Conservation (phyloP, 225 moss, liverwort and hornwort genomes). For the Sphagnum tenellum region DNA sequence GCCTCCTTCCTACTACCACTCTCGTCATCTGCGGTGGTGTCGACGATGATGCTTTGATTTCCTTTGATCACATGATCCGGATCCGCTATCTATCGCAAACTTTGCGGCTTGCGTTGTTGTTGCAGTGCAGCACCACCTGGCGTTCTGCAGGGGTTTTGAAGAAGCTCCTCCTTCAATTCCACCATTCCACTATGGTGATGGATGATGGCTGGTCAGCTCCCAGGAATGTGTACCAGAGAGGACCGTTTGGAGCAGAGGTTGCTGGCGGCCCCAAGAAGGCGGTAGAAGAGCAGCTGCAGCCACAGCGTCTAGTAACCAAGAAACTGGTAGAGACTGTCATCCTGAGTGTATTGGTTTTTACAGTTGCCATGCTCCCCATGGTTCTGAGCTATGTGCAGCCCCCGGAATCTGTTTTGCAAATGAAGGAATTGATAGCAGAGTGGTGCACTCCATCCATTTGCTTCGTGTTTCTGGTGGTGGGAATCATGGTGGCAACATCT, state of each 20-base stretch:
- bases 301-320: neutral
- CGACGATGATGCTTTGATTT: too few relatives aligned
- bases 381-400: neutral
- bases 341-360: neutral
- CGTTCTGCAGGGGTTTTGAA: too few relatives aligned
- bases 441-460: constrained; percentile 1
- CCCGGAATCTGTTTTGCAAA: neutral
- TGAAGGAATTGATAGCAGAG: neutral
- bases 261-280: neutral
- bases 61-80: too few relatives aligned
- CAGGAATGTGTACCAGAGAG: neutral
- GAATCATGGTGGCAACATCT: constrained; percentile 1
- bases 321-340: neutral
- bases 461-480: constrained; percentile 1
- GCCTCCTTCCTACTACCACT: too few relatives aligned
- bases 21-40: too few relatives aligned
- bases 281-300: neutral
- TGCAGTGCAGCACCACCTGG: too few relatives aligned
- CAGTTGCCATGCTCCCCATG: neutral
- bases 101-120: too few relatives aligned
- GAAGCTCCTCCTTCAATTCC: too few relatives aligned
- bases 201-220: constrained; percentile 1
- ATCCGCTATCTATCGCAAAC: too few relatives aligned
- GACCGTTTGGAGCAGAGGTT: neutral
- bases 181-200: neutral